Conservation (phyloP, 352 stramenopile genomes). For the Aphanomyces astaci region DNA sequence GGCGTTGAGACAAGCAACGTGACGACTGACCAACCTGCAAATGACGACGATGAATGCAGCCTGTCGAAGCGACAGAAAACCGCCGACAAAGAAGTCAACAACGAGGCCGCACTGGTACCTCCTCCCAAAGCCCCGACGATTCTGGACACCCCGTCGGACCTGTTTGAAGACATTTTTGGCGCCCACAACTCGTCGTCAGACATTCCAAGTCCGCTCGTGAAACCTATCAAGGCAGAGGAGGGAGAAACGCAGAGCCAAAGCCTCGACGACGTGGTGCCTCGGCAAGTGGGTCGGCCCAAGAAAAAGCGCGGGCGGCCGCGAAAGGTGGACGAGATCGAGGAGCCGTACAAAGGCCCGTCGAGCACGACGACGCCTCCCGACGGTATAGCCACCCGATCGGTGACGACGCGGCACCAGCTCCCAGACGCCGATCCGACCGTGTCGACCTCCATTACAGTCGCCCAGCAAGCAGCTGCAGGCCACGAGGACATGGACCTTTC, state of each 20-base stretch:
- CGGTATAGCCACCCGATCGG: neutral
- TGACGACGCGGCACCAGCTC: neutral
- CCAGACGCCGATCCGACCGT: too few relatives aligned
- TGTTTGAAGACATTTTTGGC: conserved; percentile 14
- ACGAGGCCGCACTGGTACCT: neutral
- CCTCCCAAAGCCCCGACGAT: neutral
- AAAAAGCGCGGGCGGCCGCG: conserved; percentile 1
- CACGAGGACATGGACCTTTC: neutral
- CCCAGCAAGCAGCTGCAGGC: neutral
- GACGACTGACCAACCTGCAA: neutral
- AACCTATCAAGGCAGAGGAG: neutral
- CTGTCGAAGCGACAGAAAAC: neutral
- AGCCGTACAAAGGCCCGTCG: too few relatives aligned
- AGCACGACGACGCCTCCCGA: too few relatives aligned
- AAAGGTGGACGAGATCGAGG: neutral
- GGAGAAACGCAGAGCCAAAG: neutral
- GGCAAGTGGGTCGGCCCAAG: neutral
- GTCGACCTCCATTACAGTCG: neutral
- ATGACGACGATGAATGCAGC: neutral
- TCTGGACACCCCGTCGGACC: neutral
- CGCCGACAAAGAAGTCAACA: neutral
- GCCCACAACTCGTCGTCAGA: neutral
- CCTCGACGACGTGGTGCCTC: neutral
- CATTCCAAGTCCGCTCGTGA: neutral
- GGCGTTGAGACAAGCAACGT: neutral